Conservation (phyloP, 495 filamentous ascomycete species). For the Hypoxylon trugodes region DNA sequence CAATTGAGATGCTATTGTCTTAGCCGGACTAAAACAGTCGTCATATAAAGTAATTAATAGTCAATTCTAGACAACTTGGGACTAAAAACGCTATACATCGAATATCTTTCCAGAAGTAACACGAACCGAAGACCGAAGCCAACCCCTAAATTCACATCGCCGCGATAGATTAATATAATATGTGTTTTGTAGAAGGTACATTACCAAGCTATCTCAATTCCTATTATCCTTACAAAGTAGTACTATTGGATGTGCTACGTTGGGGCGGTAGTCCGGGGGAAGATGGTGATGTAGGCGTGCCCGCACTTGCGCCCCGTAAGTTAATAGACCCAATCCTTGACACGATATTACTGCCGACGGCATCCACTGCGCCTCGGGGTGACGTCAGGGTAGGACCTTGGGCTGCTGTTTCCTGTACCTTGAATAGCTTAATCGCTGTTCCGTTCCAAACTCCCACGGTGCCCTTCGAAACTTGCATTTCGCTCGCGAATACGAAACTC, state of each 20-base stretch:
- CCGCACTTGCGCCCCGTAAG: slow-evolving; percentile 49
- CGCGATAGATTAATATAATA: background rate
- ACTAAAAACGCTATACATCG: slow-evolving; percentile 17
- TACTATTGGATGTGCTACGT: slow-evolving; percentile 24
- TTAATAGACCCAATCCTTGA: slow-evolving; percentile 84
- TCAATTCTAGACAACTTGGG: background rate
- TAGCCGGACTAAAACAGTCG: too few relatives aligned
- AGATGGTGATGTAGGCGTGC: slow-evolving; percentile 27
- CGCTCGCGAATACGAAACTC: slow-evolving; percentile 92
- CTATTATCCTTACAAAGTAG: background rate
- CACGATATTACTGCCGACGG: slow-evolving; percentile 91
- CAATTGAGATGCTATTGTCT: too few relatives aligned
- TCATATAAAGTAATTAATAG: too few relatives aligned
- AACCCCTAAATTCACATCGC: background rate
- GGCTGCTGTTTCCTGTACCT: slow-evolving; percentile 82
- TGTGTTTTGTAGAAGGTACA: background rate
- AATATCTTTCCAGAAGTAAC: slow-evolving; percentile 24
- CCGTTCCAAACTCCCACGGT: slow-evolving; percentile 97
- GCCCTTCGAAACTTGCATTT: slow-evolving; percentile 87
- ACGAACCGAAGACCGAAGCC: slow-evolving; percentile 17
- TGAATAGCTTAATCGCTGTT: slow-evolving; percentile 86
- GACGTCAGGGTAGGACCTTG: slow-evolving; percentile 82
- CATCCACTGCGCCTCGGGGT: slow-evolving; percentile 92
- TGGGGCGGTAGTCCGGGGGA: slow-evolving; percentile 40
- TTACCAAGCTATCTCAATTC: background rate